These are phyloP conservation scores for Parathielavia hyrcaniae DNA, from an alignment of 495 filamentous ascomycete species.

Conservation along the genomic window DNA sequence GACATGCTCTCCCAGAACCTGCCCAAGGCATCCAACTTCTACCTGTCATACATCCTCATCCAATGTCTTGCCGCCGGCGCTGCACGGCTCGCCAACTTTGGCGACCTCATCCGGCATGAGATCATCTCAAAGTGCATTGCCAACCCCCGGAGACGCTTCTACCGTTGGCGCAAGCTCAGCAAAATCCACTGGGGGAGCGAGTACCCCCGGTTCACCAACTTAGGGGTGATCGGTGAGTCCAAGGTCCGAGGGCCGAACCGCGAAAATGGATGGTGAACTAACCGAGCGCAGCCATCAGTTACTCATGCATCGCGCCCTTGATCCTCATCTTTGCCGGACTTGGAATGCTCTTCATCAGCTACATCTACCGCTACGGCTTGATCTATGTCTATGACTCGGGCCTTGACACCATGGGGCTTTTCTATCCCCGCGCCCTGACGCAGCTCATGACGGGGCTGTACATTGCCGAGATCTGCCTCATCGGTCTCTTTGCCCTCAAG, in stretches of 20 bases:
- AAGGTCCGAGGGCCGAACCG: no score
- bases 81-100: slow-evolving; percentile 53
- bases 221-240: slow-evolving; percentile 60
- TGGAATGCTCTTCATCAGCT: slow-evolving; percentile 71
- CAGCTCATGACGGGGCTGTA: slow-evolving; percentile 81
- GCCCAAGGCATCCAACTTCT: slow-evolving; percentile 81
- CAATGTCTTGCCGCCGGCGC: slow-evolving; percentile 72
- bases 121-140: slow-evolving; percentile 59
- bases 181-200: slow-evolving; percentile 64
- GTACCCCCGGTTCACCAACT: slow-evolving; percentile 64
- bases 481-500: slow-evolving; percentile 73
- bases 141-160: slow-evolving; percentile 72
- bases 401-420: slow-evolving; percentile 77
- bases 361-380: slow-evolving; percentile 81
- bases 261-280: slow-evolving; percentile 12
- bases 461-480: slow-evolving; percentile 67
- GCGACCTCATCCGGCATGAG: slow-evolving; percentile 49
- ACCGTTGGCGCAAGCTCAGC: slow-evolving; percentile 57
- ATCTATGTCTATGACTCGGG: slow-evolving; percentile 71
- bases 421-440: slow-evolving; percentile 72
- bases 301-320: slow-evolving; percentile 85
- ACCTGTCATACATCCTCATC: slow-evolving; percentile 80
- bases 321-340: slow-evolving; percentile 75
- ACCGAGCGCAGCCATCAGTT: slow-evolving; percentile 55
- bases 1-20: slow-evolving; percentile 64